These are phyloP conservation scores for Ilex aquifolium DNA, from an alignment of 257 asterid genomes.

Conservation along the genomic window DNA sequence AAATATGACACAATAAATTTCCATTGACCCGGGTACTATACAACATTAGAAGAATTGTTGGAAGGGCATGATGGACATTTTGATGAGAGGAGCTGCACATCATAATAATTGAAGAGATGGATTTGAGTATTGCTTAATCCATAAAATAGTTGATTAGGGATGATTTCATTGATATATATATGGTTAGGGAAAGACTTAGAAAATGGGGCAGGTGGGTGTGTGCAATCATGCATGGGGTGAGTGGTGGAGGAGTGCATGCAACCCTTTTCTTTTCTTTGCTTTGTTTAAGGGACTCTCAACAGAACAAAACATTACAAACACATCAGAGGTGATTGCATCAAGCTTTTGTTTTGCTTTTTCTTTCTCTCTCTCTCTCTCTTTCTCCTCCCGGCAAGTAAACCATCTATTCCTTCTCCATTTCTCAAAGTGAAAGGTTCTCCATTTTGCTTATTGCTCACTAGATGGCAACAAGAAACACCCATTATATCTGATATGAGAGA, in stretches of 20 bases:
- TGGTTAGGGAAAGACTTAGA: neutral
- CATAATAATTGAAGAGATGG: neutral
- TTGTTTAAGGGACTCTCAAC: slow-evolving; percentile 13
- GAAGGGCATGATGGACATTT: neutral
- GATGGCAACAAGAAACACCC: neutral
- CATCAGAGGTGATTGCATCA: neutral
- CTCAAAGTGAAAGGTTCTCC: neutral
- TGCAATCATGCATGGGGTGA: slow-evolving; percentile 30
- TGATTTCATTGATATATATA: neutral
- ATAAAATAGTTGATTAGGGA: neutral
- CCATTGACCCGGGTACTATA: no score
- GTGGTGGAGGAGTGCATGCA: slow-evolving; percentile 25
- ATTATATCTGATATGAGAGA: no score
- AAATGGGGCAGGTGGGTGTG: slow-evolving; percentile 8
- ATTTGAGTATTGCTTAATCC: neutral
- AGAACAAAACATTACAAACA: slow-evolving; percentile 1
- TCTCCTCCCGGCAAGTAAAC: slow-evolving; percentile 31
- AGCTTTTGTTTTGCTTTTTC: neutral
- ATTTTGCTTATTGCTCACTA: neutral
- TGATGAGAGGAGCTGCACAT: neutral
- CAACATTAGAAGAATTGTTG: neutral
- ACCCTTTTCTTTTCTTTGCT: slow-evolving; percentile 9
- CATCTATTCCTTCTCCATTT: neutral
- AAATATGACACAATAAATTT: no score
- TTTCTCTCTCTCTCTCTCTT: slow-evolving; percentile 7